phyloP scores from a whole-genome alignment of 768 basidiomycete species.

The Phanerochaete sordida region DNA sequence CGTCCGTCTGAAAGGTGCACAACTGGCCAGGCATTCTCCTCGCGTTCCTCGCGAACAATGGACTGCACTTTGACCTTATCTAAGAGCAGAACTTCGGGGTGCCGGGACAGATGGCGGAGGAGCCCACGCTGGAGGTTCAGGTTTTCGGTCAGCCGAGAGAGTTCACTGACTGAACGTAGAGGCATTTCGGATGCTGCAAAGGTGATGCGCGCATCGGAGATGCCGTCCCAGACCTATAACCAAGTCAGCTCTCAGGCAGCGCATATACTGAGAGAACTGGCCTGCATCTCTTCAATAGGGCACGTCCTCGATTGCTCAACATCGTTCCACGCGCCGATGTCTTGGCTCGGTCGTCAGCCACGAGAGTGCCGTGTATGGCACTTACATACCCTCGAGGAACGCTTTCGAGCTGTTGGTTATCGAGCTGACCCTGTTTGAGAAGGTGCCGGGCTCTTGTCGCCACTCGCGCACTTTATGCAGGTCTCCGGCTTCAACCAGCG shows the following conservation, averaged over 20 bases:
- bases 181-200: conserved; percentile 58
- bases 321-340: conserved; percentile 80
- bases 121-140: conserved; percentile 88
- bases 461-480: conserved; percentile 66
- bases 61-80: conserved; percentile 74
- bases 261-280: conserved; percentile 23
- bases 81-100: conserved; percentile 56
- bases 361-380: not conserved
- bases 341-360: conserved; percentile 33
- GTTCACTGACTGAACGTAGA: conserved; percentile 35
- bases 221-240: conserved; percentile 84
- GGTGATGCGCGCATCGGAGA: conserved; percentile 74
- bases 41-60: conserved; percentile 50
- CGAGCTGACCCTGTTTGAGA: conserved; percentile 84
- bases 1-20: conserved; percentile 69
- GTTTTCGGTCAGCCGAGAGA: conserved; percentile 90
- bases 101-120: conserved; percentile 53
- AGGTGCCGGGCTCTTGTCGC: conserved; percentile 50
- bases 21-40: conserved; percentile 72
- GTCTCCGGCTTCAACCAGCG: conserved; percentile 81
- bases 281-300: conserved; percentile 85
- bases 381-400: conserved; percentile 58
- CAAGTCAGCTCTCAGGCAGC: not conserved
- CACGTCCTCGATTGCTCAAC: conserved; percentile 66
- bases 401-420: conserved; percentile 71